These are phyloP conservation scores for Eucalyptus sp. DNA, from an alignment of 345 rosid species.

Conservation along the genomic window DNA sequence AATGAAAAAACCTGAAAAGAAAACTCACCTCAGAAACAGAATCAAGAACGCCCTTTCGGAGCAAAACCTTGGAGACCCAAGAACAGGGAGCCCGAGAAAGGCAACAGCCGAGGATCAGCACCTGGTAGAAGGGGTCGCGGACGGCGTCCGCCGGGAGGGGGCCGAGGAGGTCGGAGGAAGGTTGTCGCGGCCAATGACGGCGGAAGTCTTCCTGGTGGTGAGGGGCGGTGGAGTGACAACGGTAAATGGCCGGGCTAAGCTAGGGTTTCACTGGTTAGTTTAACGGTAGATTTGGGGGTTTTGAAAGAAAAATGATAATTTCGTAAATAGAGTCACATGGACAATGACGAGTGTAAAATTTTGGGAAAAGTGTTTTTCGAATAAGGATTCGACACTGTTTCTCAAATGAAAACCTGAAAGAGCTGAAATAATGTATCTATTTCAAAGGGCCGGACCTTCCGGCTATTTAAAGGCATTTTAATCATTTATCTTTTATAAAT, in stretches of 20 bases:
- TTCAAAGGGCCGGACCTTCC: too few species aligned
- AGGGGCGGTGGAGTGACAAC: not conserved
- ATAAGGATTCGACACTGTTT: too few species aligned
- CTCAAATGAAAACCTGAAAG: too few species aligned
- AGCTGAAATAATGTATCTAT: too few species aligned
- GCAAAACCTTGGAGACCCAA: conserved; percentile 28
- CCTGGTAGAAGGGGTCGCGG: conserved; percentile 47
- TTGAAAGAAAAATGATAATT: not conserved
- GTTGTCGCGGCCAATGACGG: not conserved
- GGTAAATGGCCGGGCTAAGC: not conserved
- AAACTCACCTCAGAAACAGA: conserved; percentile 42
- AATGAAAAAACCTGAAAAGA: not conserved
- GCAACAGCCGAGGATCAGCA: conserved; percentile 36
- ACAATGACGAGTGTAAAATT: not conserved
- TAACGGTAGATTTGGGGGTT: not conserved
- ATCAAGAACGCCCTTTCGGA: conserved; percentile 31
- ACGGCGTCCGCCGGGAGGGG: conserved; percentile 23
- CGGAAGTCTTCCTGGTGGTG: not conserved
- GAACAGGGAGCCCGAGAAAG: conserved; percentile 34
- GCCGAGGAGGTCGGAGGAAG: not conserved
- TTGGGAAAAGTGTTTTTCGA: too few species aligned
- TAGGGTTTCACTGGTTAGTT: not conserved
- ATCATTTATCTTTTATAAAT: too few species aligned
- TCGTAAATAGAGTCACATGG: not conserved
- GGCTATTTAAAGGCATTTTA: too few species aligned